Evolutionary conservation across 2,329 filamentous ascomycete species (phyloP), one percentile per base, ranked within the genome.

Genomic region (Teratosphaeria destructans): DNA sequence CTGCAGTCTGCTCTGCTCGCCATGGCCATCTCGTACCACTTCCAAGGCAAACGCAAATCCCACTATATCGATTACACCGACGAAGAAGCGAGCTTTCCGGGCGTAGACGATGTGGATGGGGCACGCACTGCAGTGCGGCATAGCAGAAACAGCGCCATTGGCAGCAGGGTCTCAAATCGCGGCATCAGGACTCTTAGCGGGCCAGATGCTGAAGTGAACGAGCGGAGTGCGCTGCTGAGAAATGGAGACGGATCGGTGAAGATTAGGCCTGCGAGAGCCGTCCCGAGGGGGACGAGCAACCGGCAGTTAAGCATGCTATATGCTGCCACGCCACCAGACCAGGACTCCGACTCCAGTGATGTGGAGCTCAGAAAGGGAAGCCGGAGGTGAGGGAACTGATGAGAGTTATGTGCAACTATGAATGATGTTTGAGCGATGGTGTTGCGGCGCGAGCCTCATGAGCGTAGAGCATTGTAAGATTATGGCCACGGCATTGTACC

Each of bases 1-100:
- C 82, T 97, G 78, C 94, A 99, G 73, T 93, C 91, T 19, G 81
- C 84, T 10, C 76, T 99, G 59, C 79, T 99, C 52, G 78, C 73
- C 27, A 88, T 99, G 87, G 90, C 85, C 26, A 82, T 96, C 62
- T 85, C 83, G 66, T 97, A 92, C 70, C 60, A 61, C 35, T 29
- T 60, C 26, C 49, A n/a, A 14, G 19, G 19, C 12, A 52, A 56
- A 52, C 34, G 32, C 5, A n/a, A 12, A 23, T 57, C 8, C 6
- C 56, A 58, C n/a, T 26, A 52, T 14, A 5, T 29, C 23, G 53
- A 55, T 12, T 56, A 43, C 4, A 32, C 7, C 4, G 62, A 57
- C 27, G 57, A 49, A 26, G 57, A 49, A 26, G 43, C 27, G 27
- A 29, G 19, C 12, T 53, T 32, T 16, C 19, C 19, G 10, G 39